Evolutionary conservation across 129 eudicot genomes (phyloP).

Genomic region (Helichrysum umbraculigerum): DNA sequence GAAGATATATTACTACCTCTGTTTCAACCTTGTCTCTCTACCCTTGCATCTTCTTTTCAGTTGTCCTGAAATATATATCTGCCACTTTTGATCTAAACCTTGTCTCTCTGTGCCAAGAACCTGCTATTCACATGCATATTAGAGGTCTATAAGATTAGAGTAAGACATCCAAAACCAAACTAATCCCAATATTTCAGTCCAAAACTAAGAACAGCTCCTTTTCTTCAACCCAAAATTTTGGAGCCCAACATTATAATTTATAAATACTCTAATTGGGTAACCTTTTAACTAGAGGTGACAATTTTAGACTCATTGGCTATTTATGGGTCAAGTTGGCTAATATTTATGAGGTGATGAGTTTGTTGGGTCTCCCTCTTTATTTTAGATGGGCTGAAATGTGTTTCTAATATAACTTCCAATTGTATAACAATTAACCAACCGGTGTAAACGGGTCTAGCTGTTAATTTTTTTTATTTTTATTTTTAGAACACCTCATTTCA

Average conservation of each 20-base stretch:
- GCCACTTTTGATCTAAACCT: background rate
- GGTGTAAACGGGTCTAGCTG: too few relatives aligned
- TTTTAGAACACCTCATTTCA: too few relatives aligned
- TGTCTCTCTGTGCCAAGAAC: background rate
- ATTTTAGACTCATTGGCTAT: too few relatives aligned
- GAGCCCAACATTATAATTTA: background rate
- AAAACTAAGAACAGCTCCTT: background rate
- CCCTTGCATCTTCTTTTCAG: background rate
- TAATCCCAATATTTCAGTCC: background rate
- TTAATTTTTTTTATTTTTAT: too few relatives aligned
- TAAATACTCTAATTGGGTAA: background rate
- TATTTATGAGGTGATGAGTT: too few relatives aligned
- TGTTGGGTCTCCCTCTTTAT: too few relatives aligned
- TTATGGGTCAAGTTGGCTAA: too few relatives aligned
- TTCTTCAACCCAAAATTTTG: background rate
- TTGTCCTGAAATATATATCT: too few relatives aligned
- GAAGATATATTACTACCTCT: background rate
- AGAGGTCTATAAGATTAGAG: background rate
- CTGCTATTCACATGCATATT: background rate
- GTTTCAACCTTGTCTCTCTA: background rate
- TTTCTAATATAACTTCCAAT: too few relatives aligned
- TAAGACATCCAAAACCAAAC: background rate
- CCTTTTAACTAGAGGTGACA: background rate
- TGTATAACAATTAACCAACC: too few relatives aligned
- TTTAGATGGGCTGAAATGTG: too few relatives aligned